Evolutionary conservation across 2,329 filamentous ascomycete species (phyloP), one percentile per base, ranked within the genome.

Genomic region (Sclerotinia sclerotiorum): DNA sequence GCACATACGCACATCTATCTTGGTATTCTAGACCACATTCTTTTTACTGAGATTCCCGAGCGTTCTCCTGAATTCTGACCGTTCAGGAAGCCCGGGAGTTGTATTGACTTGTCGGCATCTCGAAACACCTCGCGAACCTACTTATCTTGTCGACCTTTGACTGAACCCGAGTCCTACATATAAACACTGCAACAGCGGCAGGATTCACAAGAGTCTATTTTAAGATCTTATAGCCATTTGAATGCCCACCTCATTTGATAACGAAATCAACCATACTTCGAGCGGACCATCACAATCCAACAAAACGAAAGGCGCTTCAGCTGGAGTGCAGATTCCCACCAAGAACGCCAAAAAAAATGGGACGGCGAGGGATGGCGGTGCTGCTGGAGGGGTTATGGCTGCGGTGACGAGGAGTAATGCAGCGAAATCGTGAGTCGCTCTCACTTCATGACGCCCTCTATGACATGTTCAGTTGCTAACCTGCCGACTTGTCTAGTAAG

Each of bases 201-300:
- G 29, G 32, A 5, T 32, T 64, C 52, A 32, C 35, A 32, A 62
- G 29, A 57, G 10, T 65, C 29, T 27, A 15, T 32, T 7, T 44
- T 27, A 46, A n/a, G 15, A 44, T 39, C 39, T 29, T 13, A 61
- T 72, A 64, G 58, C 70, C 69, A 72, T 75, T 77, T 79, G 74
- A 77, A 79, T 79, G 78, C 75, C 76, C 75, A 74, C 76, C 71
- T 77, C 77, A 74, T 72, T 72, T 68, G 77, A 78, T 61, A 72
- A 76, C 73, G 74, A 78, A 68, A 73, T 32, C 48, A 74, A 64
- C 60, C 72, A 72, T 55, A 71, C 63, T 35, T 69, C 74, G 46
- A 70, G 61, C 67, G 68, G 69, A 63, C 72, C 62, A 55, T 69
- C 71, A 42, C 71, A 72, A 39, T 66, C 73, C 39, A 69, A 54